Conservation (phyloP, 2,329 filamentous ascomycete species). For the Ophiostoma quercus region DNA sequence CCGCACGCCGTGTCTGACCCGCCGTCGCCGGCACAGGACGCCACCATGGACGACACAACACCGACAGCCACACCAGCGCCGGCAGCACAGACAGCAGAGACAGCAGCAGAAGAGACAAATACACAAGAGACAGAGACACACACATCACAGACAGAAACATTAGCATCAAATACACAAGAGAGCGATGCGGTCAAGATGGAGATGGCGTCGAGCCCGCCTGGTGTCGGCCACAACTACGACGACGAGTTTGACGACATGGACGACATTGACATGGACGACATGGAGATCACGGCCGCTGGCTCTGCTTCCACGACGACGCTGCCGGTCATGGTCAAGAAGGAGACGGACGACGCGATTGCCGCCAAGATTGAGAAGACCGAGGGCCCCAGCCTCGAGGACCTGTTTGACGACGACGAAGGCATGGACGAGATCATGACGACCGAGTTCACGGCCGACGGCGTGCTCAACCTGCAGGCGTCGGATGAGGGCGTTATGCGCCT, state of each 20-base stretch:
- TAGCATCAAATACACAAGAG: neutral
- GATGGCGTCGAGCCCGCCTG: slow-evolving; percentile 19
- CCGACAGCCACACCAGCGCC: neutral
- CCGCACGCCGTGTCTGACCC: slow-evolving; percentile 42
- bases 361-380: slow-evolving; percentile 39
- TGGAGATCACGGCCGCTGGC: slow-evolving; percentile 30
- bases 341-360: slow-evolving; percentile 16
- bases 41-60: slow-evolving; percentile 29
- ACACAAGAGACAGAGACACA: neutral
- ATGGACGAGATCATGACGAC: slow-evolving; percentile 40
- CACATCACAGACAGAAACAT: slow-evolving; percentile 26
- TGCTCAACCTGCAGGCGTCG: slow-evolving; percentile 45
- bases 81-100: neutral
- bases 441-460: slow-evolving; percentile 3
- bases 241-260: slow-evolving; percentile 31
- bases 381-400: slow-evolving; percentile 49
- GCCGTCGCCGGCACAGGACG: slow-evolving; percentile 29
- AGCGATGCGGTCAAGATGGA: slow-evolving; percentile 26
- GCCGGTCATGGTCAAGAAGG: neutral
- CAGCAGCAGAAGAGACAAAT: neutral
- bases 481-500: slow-evolving; percentile 80
- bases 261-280: slow-evolving; percentile 33
- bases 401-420: slow-evolving; percentile 54
- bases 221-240: neutral
- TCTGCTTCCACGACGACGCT: neutral